These are phyloP conservation scores for Blepharisma undulans DNA, from an alignment of 169 alveolate species.

Conservation along the genomic window DNA sequence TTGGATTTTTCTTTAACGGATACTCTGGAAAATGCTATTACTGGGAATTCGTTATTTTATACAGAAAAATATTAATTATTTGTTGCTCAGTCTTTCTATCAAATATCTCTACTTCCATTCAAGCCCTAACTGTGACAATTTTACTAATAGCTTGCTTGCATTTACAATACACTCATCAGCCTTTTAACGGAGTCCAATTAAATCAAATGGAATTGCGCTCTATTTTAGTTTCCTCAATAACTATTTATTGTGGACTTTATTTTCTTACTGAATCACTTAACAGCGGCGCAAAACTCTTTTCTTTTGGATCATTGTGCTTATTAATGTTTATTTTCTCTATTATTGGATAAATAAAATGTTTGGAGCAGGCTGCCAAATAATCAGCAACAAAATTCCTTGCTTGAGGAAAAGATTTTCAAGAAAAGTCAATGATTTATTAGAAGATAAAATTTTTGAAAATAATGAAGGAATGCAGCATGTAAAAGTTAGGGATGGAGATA, in stretches of 20 bases:
- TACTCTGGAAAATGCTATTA: conserved; percentile 40
- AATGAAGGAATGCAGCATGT: no score
- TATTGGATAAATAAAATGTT: neutral
- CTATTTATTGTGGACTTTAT: conserved; percentile 55
- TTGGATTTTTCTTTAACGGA: conserved; percentile 54
- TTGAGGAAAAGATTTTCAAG: neutral
- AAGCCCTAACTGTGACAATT: conserved; percentile 49
- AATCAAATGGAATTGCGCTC: conserved; percentile 43
- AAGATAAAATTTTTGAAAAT: neutral
- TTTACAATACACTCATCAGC: conserved; percentile 28
- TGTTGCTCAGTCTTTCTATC: conserved; percentile 33
- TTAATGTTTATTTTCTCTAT: neutral
- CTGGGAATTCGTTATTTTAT: conserved; percentile 63
- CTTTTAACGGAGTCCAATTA: conserved; percentile 32
- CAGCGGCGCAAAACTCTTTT: neutral
- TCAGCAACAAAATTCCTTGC: neutral
- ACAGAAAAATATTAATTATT: conserved; percentile 50
- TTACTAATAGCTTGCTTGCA: conserved; percentile 13
- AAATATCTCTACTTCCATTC: conserved; percentile 21
- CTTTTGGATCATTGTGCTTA: neutral
- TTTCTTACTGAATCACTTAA: neutral
- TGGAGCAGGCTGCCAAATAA: neutral
- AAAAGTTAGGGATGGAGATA: no score
- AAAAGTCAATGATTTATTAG: neutral
- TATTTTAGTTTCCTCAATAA: conserved; percentile 28